Conservation (phyloP, 1,284 basidiomycete genomes). For the Melampsora larici-populina region DNA sequence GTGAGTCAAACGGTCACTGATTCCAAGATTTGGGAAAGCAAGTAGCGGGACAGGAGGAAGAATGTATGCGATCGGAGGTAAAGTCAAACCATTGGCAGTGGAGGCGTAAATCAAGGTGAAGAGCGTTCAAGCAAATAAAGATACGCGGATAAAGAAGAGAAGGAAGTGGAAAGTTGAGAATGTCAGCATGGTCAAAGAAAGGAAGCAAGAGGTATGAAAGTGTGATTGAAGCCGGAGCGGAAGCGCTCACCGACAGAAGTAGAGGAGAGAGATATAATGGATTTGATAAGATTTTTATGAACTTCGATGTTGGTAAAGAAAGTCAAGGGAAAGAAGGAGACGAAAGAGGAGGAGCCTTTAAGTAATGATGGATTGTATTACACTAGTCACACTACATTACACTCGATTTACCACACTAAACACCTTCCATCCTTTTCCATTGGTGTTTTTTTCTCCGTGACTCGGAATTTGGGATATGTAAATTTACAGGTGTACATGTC, state of each 20-base stretch:
- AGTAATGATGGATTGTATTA: too few species aligned
- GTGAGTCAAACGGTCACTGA: neutral
- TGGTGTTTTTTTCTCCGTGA: neutral
- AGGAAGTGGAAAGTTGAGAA: neutral
- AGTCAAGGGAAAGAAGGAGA: neutral
- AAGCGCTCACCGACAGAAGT: neutral
- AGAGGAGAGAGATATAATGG: too few species aligned
- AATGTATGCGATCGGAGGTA: neutral
- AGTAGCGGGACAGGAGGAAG: neutral
- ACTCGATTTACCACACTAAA: too few species aligned
- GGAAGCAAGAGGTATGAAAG: conserved; percentile 23
- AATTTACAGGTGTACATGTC: too few species aligned
- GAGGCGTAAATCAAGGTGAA: neutral
- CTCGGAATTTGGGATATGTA: neutral
- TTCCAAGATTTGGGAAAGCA: neutral
- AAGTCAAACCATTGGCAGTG: neutral
- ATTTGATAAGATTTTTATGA: too few species aligned
- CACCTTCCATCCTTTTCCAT: neutral
- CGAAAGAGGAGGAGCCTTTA: neutral
- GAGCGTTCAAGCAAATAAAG: neutral
- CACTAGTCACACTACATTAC: too few species aligned
- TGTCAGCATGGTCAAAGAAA: conserved; percentile 5
- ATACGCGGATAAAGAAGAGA: neutral
- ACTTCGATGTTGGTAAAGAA: neutral
- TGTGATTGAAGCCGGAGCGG: neutral